These are phyloP conservation scores for Rhizophora apiculata DNA, from an alignment of 345 rosid genomes.

Conservation along the genomic window DNA sequence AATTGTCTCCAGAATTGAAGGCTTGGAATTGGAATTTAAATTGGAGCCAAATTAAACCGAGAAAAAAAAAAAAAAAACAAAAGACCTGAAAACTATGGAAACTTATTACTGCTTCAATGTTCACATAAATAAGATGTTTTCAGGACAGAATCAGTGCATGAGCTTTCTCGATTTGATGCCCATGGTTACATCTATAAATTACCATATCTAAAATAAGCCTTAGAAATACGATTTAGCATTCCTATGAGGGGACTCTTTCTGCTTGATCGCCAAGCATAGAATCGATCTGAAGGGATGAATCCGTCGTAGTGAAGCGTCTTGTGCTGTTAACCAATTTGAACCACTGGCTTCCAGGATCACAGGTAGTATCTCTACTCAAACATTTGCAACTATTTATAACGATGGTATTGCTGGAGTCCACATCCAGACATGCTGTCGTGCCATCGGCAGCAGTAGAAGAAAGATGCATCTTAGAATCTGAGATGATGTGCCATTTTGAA, in stretches of 20 bases:
- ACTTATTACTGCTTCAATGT: no score
- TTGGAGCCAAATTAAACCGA: no score
- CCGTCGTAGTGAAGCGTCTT: constrained; percentile 22
- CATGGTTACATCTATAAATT: no score
- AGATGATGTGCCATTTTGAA: constrained; percentile 62
- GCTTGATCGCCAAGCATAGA: constrained; percentile 13
- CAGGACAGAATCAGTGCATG: no score
- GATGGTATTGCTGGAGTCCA: constrained; percentile 43
- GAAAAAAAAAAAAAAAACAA: no score
- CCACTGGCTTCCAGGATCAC: constrained; percentile 77
- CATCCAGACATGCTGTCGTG: constrained; percentile 65
- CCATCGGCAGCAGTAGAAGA: constrained; percentile 44
- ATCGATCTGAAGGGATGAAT: constrained; percentile 16
- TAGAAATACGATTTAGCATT: no score
- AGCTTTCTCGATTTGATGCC: no score
- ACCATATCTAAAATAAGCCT: no score
- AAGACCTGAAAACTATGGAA: no score
- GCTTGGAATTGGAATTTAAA: no score
- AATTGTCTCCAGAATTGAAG: no score
- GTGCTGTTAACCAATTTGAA: constrained; percentile 65
- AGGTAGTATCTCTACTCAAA: constrained; percentile 40
- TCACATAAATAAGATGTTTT: no score
- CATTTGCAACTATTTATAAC: constrained; percentile 53
- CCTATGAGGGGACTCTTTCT: constrained; percentile 12
- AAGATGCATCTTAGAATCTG: constrained; percentile 84